Evolutionary conservation across 176 grass and related monocot species (phyloP).

Genomic region (Dactylis glomerata): DNA sequence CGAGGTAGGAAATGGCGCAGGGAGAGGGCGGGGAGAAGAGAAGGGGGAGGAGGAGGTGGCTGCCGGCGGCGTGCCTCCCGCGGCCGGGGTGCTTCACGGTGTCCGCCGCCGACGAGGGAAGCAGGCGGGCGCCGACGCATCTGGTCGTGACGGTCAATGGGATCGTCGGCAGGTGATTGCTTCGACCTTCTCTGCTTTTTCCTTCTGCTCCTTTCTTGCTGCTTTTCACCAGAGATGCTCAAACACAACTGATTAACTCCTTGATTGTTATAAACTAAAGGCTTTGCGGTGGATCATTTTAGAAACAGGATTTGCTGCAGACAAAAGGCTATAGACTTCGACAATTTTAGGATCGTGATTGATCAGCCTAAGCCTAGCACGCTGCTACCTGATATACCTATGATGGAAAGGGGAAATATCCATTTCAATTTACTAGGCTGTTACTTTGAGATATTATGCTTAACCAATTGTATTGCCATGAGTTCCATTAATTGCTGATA

Average conservation of each 20-base stretch:
- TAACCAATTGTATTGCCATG: background rate
- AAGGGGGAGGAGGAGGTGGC: background rate
- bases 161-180: conserved; percentile 76
- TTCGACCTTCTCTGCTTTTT: background rate
- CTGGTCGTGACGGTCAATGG: conserved; percentile 90
- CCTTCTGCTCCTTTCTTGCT: background rate
- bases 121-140: conserved; percentile 46
- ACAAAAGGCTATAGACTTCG: background rate
- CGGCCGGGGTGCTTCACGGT: conserved; percentile 56
- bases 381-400: background rate
- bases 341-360: background rate
- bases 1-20: conserved; percentile 8
- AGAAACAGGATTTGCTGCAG: background rate
- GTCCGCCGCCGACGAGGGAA: conserved; percentile 23
- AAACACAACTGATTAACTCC: background rate
- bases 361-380: background rate
- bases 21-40: conserved; percentile 16
- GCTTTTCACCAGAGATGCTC: background rate
- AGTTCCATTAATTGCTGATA: background rate
- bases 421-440: background rate
- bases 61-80: conserved; percentile 42
- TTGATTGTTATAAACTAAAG: background rate
- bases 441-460: background rate
- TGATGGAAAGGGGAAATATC: background rate
- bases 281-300: background rate